phyloP scores from a whole-genome alignment of 2,329 filamentous ascomycete genomes.

The Davidsoniella neocaledoniae region DNA sequence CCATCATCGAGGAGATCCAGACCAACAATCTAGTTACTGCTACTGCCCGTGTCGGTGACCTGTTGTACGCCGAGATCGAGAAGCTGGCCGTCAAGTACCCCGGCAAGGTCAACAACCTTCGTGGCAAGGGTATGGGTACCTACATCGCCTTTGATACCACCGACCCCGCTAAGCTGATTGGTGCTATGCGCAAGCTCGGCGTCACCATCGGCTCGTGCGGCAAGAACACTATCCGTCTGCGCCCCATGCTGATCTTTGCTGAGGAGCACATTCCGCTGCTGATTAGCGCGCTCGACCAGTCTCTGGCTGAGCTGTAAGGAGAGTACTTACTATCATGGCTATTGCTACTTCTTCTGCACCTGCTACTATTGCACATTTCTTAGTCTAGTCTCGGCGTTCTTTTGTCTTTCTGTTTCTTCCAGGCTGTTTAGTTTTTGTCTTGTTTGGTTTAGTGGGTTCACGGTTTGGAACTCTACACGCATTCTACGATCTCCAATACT shows the following conservation, averaged over 20 bases:
- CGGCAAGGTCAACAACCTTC: constrained; percentile 51
- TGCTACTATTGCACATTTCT: neutral
- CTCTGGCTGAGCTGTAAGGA: constrained; percentile 8
- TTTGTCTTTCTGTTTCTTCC: neutral
- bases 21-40: constrained; percentile 59
- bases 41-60: constrained; percentile 53
- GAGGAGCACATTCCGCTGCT: constrained; percentile 36
- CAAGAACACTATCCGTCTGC: constrained; percentile 48
- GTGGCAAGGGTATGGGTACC: constrained; percentile 50
- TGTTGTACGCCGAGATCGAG: constrained; percentile 50
- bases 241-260: constrained; percentile 73
- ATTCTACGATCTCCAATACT: no score
- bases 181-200: constrained; percentile 52
- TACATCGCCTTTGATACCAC: constrained; percentile 70
- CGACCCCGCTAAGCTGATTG: constrained; percentile 50
- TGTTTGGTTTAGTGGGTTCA: neutral
- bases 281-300: constrained; percentile 8
- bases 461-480: no score
- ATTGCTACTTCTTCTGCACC: neutral
- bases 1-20: constrained; percentile 69
- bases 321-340: neutral
- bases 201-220: constrained; percentile 69
- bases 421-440: neutral
- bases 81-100: constrained; percentile 49
- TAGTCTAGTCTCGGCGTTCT: neutral